Evolutionary conservation across 768 basidiomycete species (phyloP).

Genomic region (Lentinula sp.): DNA sequence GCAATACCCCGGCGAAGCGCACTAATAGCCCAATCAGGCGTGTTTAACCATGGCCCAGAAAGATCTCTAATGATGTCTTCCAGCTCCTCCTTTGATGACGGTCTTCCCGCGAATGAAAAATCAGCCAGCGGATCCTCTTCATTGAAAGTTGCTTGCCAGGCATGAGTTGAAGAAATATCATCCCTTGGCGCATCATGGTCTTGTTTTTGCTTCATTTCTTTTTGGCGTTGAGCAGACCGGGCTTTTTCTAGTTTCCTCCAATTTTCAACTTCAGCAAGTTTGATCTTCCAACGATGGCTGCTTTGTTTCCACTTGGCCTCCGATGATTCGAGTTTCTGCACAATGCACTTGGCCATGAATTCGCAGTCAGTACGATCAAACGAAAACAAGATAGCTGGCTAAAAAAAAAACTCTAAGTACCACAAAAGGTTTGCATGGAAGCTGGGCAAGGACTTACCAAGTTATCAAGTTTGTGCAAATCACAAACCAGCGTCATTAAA

Average conservation of each 20-base stretch:
- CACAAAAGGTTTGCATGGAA: background rate
- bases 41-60: slow-evolving; percentile 22
- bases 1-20: slow-evolving; percentile 58
- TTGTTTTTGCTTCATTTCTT: slow-evolving; percentile 31
- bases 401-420: background rate
- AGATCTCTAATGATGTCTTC: slow-evolving; percentile 39
- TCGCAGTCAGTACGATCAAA: slow-evolving; percentile 61
- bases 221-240: slow-evolving; percentile 38
- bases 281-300: slow-evolving; percentile 43
- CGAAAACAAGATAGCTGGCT: slow-evolving; percentile 67
- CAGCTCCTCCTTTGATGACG: slow-evolving; percentile 42
- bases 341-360: slow-evolving; percentile 36
- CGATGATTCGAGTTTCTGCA: slow-evolving; percentile 27
- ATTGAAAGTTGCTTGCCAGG: slow-evolving; percentile 11
- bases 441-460: background rate
- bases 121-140: slow-evolving; percentile 42
- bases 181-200: slow-evolving; percentile 19
- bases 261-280: slow-evolving; percentile 42
- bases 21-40: slow-evolving; percentile 36
- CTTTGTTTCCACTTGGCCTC: slow-evolving; percentile 45
- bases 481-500: background rate
- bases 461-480: background rate
- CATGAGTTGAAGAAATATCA: slow-evolving; percentile 11
- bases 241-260: slow-evolving; percentile 44
- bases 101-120: slow-evolving; percentile 53